A percentile compares a stretch with the other conserved stretches of the same genome.
Evolutionary conservation across 805 yeast genomes (phyloP).

Genomic region (Kodamaea laetipori): DNA sequence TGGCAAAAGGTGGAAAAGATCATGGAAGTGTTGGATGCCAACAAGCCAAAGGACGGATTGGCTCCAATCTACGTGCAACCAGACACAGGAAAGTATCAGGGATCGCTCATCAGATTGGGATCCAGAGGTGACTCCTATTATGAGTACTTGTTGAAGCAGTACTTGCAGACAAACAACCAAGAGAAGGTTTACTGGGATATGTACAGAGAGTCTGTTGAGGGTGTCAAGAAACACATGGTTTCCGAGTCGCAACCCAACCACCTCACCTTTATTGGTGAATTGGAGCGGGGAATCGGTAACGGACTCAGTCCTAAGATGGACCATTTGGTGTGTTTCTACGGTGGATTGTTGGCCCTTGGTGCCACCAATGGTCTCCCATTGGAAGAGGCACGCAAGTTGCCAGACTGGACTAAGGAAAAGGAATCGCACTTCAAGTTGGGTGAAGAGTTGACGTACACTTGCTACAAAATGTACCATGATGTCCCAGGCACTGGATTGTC

Average conservation of each 20-base stretch:
- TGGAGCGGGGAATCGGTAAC: constrained; percentile 65
- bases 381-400: constrained; percentile 53
- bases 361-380: constrained; percentile 75
- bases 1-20: constrained; percentile 81
- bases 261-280: constrained; percentile 75
- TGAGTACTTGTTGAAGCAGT: constrained; percentile 85
- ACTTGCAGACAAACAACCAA: constrained; percentile 68
- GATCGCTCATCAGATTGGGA: constrained; percentile 72
- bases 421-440: constrained; percentile 70
- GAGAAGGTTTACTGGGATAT: constrained; percentile 65
- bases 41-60: constrained; percentile 68
- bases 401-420: constrained; percentile 58
- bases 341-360: constrained; percentile 85
- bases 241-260: constrained; percentile 61
- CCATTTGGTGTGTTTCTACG: constrained; percentile 88
- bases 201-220: constrained; percentile 76
- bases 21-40: constrained; percentile 67
- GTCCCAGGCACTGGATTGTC: constrained; percentile 68
- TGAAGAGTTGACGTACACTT: constrained; percentile 73
- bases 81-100: constrained; percentile 68
- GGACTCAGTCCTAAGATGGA: constrained; percentile 77
- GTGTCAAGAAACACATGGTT: constrained; percentile 70
- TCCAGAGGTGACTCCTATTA: constrained; percentile 93
- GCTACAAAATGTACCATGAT: constrained; percentile 81
- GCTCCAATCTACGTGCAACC: constrained; percentile 83